These are phyloP conservation scores for Polytolypa hystricis DNA, from an alignment of 2,329 filamentous ascomycete genomes.

Conservation along the genomic window DNA sequence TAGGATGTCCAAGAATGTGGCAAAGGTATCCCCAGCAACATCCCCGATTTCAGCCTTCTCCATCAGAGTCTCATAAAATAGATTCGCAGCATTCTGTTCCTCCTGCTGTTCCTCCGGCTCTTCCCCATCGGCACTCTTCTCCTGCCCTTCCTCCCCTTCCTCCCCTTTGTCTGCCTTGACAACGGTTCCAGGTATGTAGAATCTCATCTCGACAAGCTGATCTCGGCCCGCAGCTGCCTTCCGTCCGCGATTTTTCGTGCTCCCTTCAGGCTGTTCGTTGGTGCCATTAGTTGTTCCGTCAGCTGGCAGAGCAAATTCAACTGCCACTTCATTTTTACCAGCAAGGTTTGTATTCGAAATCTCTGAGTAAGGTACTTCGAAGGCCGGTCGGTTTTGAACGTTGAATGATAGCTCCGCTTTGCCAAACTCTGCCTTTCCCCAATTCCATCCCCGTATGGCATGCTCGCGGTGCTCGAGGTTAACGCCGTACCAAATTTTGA, in stretches of 20 bases:
- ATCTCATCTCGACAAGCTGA: constrained; percentile 95
- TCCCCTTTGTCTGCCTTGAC: constrained; percentile 56
- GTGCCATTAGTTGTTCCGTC: constrained; percentile 61
- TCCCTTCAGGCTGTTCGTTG: constrained; percentile 61
- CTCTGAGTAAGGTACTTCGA: constrained; percentile 94
- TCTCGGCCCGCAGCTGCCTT: constrained; percentile 84
- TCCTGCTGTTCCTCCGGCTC: constrained; percentile 44
- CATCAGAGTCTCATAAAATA: constrained; percentile 98
- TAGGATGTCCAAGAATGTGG: constrained; percentile 90
- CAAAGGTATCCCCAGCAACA: constrained; percentile 95
- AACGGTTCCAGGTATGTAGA: constrained; percentile 90
- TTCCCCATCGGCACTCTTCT: constrained; percentile 45
- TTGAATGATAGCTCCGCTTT: constrained; percentile 94
- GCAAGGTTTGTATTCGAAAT: constrained; percentile 96
- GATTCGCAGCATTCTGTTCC: constrained; percentile 86
- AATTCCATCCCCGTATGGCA: constrained; percentile 94
- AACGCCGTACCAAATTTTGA: constrained; percentile 97
- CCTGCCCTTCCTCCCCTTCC: constrained; percentile 53
- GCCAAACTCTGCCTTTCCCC: constrained; percentile 95
- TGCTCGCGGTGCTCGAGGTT: constrained; percentile 88
- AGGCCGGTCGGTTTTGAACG: constrained; percentile 90
- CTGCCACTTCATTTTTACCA: constrained; percentile 92
- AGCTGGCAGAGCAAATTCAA: constrained; percentile 74
- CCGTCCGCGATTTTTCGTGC: constrained; percentile 63
- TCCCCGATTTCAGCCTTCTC: constrained; percentile 99